A percentile compares a stretch with the other conserved stretches of the same genome.
Conservation (phyloP, 371 early-diverging fungal species). For the Rhizopus delemar region DNA sequence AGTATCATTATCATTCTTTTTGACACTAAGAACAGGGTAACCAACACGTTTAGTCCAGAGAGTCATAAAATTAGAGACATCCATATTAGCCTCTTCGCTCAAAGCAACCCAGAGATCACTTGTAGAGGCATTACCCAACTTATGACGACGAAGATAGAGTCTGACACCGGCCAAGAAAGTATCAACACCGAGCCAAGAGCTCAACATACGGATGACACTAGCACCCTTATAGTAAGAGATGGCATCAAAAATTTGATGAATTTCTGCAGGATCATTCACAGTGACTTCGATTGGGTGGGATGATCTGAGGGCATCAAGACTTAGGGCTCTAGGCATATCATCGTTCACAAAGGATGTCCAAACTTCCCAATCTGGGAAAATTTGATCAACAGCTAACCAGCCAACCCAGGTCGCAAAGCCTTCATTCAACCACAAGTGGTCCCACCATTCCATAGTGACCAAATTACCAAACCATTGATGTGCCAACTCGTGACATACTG, state of each 20-base stretch:
- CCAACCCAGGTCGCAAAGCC: conserved; percentile 95
- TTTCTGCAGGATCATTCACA: conserved; percentile 77
- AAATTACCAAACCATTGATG: conserved; percentile 96
- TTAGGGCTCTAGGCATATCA: conserved; percentile 72
- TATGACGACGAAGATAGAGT: conserved; percentile 75
- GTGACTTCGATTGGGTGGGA: conserved; percentile 86
- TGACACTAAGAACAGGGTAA: conserved; percentile 74
- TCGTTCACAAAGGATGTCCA: conserved; percentile 80
- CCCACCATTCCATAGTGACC: conserved; percentile 86
- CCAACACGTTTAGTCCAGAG: conserved; percentile 85
- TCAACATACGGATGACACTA: conserved; percentile 88
- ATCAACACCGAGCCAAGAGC: conserved; percentile 59
- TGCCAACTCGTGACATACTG: conserved; percentile 91
- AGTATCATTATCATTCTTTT: conserved; percentile 49
- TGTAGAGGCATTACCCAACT: conserved; percentile 81
- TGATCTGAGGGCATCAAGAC: conserved; percentile 75
- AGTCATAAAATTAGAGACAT: conserved; percentile 76
- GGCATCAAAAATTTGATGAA: conserved; percentile 78
- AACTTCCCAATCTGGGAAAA: conserved; percentile 79
- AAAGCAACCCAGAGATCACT: conserved; percentile 84
- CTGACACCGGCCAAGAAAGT: conserved; percentile 73
- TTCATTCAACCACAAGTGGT: conserved; percentile 94
- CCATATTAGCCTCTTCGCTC: conserved; percentile 65
- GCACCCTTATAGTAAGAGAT: conserved; percentile 90
- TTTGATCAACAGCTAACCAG: conserved; percentile 75